phyloP scores from a whole-genome alignment of 1,139 yeast species.

The Arxiozyma telluris region DNA sequence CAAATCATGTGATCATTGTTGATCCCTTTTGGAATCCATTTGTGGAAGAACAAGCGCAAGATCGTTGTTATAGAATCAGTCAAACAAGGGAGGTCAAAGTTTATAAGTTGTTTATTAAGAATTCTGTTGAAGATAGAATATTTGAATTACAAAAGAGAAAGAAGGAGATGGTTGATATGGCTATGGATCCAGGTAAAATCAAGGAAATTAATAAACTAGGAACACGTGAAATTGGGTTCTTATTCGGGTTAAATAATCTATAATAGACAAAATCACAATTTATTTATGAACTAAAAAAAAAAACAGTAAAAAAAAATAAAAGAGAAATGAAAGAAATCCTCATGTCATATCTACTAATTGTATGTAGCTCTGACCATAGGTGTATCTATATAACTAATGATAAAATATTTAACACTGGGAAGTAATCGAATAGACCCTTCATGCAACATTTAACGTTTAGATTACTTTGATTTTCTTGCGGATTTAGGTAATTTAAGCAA shows the following conservation, averaged over 20 bases:
- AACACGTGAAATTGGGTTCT: constrained; percentile 61
- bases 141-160: constrained; percentile 66
- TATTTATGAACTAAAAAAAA: no score
- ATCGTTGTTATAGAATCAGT: constrained; percentile 88
- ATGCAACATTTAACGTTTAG: neutral
- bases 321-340: no score
- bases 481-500: neutral
- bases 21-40: constrained; percentile 98
- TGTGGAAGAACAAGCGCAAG: constrained; percentile 95
- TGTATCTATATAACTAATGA: neutral
- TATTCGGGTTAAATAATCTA: constrained; percentile 57
- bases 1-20: constrained; percentile 78
- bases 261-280: neutral
- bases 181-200: constrained; percentile 70
- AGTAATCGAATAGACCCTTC: neutral
- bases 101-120: constrained; percentile 54
- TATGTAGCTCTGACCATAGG: no score
- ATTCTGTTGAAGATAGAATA: constrained; percentile 81
- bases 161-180: constrained; percentile 66
- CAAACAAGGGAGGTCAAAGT: constrained; percentile 69
- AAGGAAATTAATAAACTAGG: constrained; percentile 58
- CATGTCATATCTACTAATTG: no score
- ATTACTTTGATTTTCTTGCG: neutral
- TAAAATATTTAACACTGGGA: neutral
- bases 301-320: no score